Conservation (phyloP, 2,329 filamentous ascomycete species). For the Colletotrichum godetiae region DNA sequence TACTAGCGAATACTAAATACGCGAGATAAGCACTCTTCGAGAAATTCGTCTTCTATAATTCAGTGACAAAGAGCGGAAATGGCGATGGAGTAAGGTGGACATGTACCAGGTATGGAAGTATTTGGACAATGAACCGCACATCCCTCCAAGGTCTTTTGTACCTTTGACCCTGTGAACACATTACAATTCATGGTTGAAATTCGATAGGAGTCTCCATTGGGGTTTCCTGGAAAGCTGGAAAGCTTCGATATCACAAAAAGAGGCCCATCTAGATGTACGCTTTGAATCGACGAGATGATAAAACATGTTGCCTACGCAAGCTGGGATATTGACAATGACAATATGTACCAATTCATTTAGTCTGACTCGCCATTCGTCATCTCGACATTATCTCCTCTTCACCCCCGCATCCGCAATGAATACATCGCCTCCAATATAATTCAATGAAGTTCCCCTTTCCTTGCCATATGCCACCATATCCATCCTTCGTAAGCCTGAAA, state of each 20-base stretch:
- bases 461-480: not conserved
- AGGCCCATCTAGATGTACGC: not conserved
- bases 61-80: not conserved
- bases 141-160: not conserved
- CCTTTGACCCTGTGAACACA: too few species aligned
- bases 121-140: not conserved
- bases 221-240: too few species aligned
- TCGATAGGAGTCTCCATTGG: too few species aligned
- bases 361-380: not conserved
- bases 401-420: not conserved
- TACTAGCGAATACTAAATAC: conserved; percentile 19
- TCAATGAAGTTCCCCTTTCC: not conserved
- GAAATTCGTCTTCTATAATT: not conserved
- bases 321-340: not conserved
- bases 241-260: too few species aligned
- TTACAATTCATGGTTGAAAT: too few species aligned
- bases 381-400: not conserved
- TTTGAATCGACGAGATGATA: not conserved
- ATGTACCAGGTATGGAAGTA: not conserved
- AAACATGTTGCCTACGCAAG: not conserved
- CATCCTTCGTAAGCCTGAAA: not conserved
- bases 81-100: not conserved
- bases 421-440: conserved; percentile 3
- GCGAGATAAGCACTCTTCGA: not conserved
- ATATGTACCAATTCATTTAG: not conserved